A percentile compares a stretch with the other conserved stretches of the same genome.
Evolutionary conservation across 148 eudicot genomes (phyloP).

Genomic region (Arctostaphylos glauca): DNA sequence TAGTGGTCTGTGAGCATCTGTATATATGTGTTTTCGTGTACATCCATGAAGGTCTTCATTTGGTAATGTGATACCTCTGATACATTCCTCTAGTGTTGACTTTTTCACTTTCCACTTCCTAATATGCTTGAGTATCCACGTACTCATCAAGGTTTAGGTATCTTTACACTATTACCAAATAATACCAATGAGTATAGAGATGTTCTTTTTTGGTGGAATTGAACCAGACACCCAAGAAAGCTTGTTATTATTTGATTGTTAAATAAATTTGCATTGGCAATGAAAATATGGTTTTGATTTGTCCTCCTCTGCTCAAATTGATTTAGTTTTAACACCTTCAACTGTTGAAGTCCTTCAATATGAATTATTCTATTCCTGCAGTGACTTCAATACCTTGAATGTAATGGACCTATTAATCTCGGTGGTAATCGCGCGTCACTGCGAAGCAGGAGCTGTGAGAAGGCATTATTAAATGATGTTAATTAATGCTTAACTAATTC

Average conservation of each 20-base stretch:
- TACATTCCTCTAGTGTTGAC: background rate
- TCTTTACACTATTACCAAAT: background rate
- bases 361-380: background rate
- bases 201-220: background rate
- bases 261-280: background rate
- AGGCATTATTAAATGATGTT: slow-evolving; percentile 1
- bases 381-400: background rate
- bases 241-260: background rate
- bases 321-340: background rate
- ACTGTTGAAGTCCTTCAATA: background rate
- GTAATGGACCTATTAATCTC: background rate
- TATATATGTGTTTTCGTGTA: background rate
- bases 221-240: background rate
- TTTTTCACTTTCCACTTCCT: background rate
- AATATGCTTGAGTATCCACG: background rate
- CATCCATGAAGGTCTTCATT: background rate
- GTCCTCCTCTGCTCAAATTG: background rate
- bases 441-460: background rate
- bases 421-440: background rate
- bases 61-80: background rate
- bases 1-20: background rate
- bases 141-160: background rate
- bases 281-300: background rate
- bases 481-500: background rate
- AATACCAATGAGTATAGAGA: background rate